Evolutionary conservation across 176 grass and related monocot species (phyloP), one percentile per base, ranked within the genome.

Genomic region (Ensete ventricosum): DNA sequence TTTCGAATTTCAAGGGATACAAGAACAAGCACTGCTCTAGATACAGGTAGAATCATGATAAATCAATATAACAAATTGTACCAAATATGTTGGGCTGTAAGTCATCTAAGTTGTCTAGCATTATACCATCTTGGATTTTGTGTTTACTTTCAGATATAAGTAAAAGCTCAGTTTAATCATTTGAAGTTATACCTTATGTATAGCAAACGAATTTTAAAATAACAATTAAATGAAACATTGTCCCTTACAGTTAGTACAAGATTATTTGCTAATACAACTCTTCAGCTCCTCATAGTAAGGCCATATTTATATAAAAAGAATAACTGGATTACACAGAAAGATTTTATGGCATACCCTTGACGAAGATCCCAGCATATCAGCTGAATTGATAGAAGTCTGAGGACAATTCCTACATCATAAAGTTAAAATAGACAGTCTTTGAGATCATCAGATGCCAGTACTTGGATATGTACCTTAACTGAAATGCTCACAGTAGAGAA

Each of bases 291-390:
- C 21, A 19, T 53, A 17, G 13, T 22, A 29, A 26, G 23, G 2
- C 22, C 34, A 63, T 64, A 1, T 22, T 64, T 23, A 22, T 10
- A 22, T 2, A 25, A 9, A n/a, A 63, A 64, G 2, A 64, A 22
- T 23, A 22, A 64, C 34, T 43, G 34, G 29, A 43, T 4, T 43
- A 23, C 6, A 64, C 1, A 64, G 21, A 20, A 63, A 1, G 8
- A 63, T 2, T 21, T 63, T 63, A 9, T 21, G n/a, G 11, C 75
- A 25, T 64, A 77, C 75, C 20, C 10, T 9, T 17, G 75, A 77
- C 19, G 75, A 77, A 65, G 75, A 66, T 53, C 75, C 75, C 62
- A 77, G 53, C 53, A 50, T 52, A 14, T 54, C 75, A 53, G 60
- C n/a, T 29, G 62, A 66, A 77, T 77, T 26, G 13, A 25, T 55